Percentiles rank a stretch among this genome's conserved stretches.
These are phyloP conservation scores for Cercis canadensis DNA, from an alignment of 306 rosid species.

Conservation along the genomic window DNA sequence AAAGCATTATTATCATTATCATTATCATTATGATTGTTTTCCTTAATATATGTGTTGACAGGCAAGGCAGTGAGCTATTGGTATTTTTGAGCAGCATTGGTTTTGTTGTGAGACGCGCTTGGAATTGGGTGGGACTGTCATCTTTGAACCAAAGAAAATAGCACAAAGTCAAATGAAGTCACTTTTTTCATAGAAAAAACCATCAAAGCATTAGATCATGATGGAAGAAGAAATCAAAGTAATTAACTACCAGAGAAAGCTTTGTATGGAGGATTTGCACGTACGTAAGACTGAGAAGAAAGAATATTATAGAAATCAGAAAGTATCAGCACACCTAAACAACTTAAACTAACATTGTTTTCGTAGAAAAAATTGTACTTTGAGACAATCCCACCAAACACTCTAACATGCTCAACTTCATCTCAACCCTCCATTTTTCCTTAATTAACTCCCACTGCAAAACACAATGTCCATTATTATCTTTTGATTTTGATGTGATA, in stretches of 20 bases:
- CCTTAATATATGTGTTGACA: too few species aligned
- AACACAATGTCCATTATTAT: too few species aligned
- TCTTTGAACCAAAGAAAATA: conserved; percentile 37
- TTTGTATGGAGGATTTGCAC: conserved; percentile 42
- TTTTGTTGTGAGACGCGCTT: conserved; percentile 19
- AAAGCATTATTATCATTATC: too few species aligned
- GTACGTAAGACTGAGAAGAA: not conserved
- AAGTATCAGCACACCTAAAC: conserved; percentile 49
- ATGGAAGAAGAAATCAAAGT: conserved; percentile 47
- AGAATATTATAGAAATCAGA: conserved; percentile 5
- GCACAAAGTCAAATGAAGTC: conserved; percentile 57
- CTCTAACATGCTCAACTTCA: conserved; percentile 41
- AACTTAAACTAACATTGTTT: conserved; percentile 42
- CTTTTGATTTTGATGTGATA: conserved; percentile 1
- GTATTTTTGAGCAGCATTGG: too few species aligned
- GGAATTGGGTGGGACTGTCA: conserved; percentile 10
- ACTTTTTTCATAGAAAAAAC: too few species aligned
- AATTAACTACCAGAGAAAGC: conserved; percentile 6
- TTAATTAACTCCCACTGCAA: not conserved
- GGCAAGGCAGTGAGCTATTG: too few species aligned
- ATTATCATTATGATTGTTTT: too few species aligned
- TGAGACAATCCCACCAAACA: conserved; percentile 45
- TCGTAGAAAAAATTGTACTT: conserved; percentile 26
- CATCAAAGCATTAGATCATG: too few species aligned
- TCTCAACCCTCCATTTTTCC: conserved; percentile 14